These are phyloP conservation scores for Xylariaceae sp. DNA, from an alignment of 2,329 filamentous ascomycete genomes.

Conservation along the genomic window DNA sequence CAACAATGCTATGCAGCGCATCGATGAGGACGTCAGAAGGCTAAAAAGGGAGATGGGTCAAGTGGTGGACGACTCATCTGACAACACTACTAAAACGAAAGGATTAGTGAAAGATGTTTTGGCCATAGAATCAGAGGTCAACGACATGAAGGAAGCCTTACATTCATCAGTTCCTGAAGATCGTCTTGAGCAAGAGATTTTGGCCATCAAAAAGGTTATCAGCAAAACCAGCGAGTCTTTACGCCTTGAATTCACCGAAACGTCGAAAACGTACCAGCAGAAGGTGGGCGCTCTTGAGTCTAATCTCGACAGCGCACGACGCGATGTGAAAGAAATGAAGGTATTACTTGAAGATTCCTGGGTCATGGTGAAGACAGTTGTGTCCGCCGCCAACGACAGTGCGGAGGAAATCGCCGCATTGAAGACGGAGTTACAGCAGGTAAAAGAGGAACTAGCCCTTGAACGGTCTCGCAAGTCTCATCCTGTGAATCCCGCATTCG, in stretches of 20 bases:
- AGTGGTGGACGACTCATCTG: slow-evolving; percentile 25
- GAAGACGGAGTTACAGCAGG: slow-evolving; percentile 31
- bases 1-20: slow-evolving; percentile 32
- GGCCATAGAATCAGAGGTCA: slow-evolving; percentile 26
- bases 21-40: slow-evolving; percentile 33
- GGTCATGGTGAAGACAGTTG: slow-evolving; percentile 22
- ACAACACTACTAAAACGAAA: slow-evolving; percentile 2
- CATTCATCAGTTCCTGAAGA: slow-evolving; percentile 4
- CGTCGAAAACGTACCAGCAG: slow-evolving; percentile 5
- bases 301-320: slow-evolving; percentile 6
- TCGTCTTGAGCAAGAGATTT: slow-evolving; percentile 13
- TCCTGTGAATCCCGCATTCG: slow-evolving; percentile 20
- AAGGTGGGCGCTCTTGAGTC: slow-evolving; percentile 9
- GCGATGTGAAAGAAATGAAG: slow-evolving; percentile 7
- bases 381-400: slow-evolving; percentile 25
- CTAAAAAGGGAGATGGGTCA: slow-evolving; percentile 29
- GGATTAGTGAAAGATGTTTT: slow-evolving; percentile 25
- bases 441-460: slow-evolving; percentile 28
- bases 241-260: slow-evolving; percentile 13
- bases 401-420: slow-evolving; percentile 31
- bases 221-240: slow-evolving; percentile 24
- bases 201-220: slow-evolving; percentile 16
- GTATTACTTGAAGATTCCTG: slow-evolving; percentile 21
- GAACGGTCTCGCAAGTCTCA: slow-evolving; percentile 20
- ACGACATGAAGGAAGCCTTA: slow-evolving; percentile 13